Conservation (phyloP, 2,329 filamentous ascomycete species). For the Fusarium beomiforme region DNA sequence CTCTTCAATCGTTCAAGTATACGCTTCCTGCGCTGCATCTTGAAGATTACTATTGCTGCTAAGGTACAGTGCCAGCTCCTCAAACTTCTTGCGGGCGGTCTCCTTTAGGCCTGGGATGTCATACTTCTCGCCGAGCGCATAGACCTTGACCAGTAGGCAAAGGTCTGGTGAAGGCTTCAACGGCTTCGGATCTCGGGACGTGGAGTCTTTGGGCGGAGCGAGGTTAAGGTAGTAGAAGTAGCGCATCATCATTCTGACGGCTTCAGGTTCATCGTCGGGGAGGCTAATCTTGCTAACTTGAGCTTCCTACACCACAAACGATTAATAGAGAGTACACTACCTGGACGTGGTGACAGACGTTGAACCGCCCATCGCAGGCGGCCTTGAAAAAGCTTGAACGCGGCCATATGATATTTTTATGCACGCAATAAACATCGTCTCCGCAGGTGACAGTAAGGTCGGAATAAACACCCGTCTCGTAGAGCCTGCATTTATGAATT, state of each 20-base stretch:
- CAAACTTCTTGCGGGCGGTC: no score
- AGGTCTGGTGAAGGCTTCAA: not conserved
- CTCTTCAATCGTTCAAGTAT: no score
- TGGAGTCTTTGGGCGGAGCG: not conserved
- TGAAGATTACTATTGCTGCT: no score
- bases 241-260: constrained; percentile 6
- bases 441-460: not conserved
- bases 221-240: constrained; percentile 15
- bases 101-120: not conserved
- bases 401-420: not conserved
- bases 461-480: not conserved
- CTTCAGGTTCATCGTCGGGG: not conserved
- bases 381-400: not conserved
- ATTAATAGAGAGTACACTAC: not conserved
- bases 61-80: no score
- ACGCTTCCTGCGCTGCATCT: no score
- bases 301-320: not conserved
- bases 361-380: not conserved
- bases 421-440: fast-evolving
- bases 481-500: not conserved
- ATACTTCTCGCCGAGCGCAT: constrained; percentile 7
- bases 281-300: not conserved
- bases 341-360: not conserved
- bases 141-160: not conserved
- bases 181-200: no score